phyloP scores from a whole-genome alignment of 2,329 filamentous ascomycete species.

The Immersiporthe knoxdaviesiana region DNA sequence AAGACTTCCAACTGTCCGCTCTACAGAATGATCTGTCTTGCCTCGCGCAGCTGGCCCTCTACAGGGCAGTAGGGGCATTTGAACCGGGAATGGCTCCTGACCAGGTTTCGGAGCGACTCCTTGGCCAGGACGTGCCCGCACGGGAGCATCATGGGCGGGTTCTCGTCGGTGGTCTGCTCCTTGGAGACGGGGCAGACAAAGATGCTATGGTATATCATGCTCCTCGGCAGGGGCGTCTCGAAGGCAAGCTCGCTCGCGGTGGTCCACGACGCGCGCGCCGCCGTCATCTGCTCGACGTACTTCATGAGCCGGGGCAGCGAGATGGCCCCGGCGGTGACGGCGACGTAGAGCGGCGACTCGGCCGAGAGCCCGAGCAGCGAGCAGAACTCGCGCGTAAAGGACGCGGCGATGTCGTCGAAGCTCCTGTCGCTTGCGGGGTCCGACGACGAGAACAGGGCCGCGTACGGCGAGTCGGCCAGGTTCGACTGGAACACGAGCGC shows the following conservation, averaged over 20 bases:
- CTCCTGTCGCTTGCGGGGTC: slow-evolving; percentile 51
- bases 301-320: slow-evolving; percentile 89
- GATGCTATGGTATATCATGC: slow-evolving; percentile 85
- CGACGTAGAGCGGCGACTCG: slow-evolving; percentile 90
- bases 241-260: slow-evolving; percentile 88
- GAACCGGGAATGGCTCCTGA: slow-evolving; percentile 73
- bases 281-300: slow-evolving; percentile 82
- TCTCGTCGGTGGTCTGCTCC: slow-evolving; percentile 89
- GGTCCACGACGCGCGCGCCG: slow-evolving; percentile 93
- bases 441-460: slow-evolving; percentile 66
- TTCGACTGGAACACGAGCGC: slow-evolving; percentile 82
- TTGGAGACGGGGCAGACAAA: slow-evolving; percentile 98
- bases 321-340: slow-evolving; percentile 88
- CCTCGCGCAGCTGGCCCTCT: slow-evolving; percentile 79
- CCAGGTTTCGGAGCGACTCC: slow-evolving; percentile 78
- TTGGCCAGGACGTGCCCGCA: slow-evolving; percentile 93
- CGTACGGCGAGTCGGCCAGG: slow-evolving; percentile 76
- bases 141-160: slow-evolving; percentile 95
- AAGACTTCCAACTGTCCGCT: slow-evolving; percentile 8
- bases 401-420: slow-evolving; percentile 82
- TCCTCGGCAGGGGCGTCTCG: slow-evolving; percentile 62
- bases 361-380: slow-evolving; percentile 86
- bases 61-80: slow-evolving; percentile 96
- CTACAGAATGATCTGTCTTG: slow-evolving; percentile 71
- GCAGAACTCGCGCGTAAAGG: slow-evolving; percentile 94